Percentiles rank a stretch among this genome's conserved stretches.
Evolutionary conservation across 2,329 filamentous ascomycete genomes (phyloP).

Genomic region (Cercospora nicotianae): DNA sequence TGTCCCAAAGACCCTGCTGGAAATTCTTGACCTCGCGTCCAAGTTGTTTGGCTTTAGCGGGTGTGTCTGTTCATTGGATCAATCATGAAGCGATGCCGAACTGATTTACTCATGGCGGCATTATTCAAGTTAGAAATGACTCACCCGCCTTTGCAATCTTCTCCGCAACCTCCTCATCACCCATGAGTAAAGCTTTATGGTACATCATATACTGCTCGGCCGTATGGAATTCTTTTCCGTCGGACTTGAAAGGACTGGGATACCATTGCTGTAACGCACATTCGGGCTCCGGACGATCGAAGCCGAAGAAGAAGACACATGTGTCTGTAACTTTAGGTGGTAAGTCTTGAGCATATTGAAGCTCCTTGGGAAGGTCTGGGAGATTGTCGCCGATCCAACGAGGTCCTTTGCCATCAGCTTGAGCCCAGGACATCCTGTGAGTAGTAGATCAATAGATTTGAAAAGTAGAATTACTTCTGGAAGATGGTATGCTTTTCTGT

Average conservation of each 20-base stretch:
- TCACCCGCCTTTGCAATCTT: slow-evolving; percentile 30
- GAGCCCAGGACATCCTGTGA: slow-evolving; percentile 15
- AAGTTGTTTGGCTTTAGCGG: slow-evolving; percentile 34
- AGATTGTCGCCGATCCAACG: slow-evolving; percentile 25
- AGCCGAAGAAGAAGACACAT: slow-evolving; percentile 31
- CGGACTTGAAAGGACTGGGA: slow-evolving; percentile 23
- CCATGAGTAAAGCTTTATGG: slow-evolving; percentile 40
- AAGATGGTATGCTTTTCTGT: not conserved
- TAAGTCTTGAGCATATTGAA: slow-evolving; percentile 23
- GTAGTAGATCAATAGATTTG: not conserved
- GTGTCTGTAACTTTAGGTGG: slow-evolving; percentile 26
- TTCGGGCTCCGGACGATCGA: slow-evolving; percentile 25
- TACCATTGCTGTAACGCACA: slow-evolving; percentile 33
- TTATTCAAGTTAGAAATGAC: not conserved
- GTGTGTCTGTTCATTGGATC: slow-evolving; percentile 14
- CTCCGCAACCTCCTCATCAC: slow-evolving; percentile 32
- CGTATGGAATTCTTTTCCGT: slow-evolving; percentile 25
- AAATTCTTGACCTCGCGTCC: slow-evolving; percentile 40
- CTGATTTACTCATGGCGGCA: too few species aligned
- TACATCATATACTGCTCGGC: slow-evolving; percentile 41
- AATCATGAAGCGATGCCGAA: not conserved
- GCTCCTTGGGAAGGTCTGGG: slow-evolving; percentile 13
- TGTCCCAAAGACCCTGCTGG: slow-evolving; percentile 35
- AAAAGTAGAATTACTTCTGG: not conserved
- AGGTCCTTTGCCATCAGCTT: slow-evolving; percentile 20